Evolutionary conservation across 1,284 basidiomycete species (phyloP).

Genomic region (Ceratobasidium sp.): DNA sequence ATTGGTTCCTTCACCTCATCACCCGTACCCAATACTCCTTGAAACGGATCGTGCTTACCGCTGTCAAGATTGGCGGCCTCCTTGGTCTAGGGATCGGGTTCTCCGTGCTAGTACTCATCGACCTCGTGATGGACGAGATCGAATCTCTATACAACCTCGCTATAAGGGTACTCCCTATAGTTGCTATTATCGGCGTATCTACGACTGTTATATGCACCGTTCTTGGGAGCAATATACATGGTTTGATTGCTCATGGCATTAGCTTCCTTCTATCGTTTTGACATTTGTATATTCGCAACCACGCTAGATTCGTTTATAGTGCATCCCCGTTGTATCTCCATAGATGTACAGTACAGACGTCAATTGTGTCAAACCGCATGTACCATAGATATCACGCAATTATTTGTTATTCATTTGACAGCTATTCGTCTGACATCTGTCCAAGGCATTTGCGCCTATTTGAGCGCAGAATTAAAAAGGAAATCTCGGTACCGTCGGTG

Average conservation of each 20-base stretch:
- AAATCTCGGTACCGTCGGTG: constrained; percentile 33
- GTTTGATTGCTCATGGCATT: not conserved
- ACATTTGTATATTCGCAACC: not conserved
- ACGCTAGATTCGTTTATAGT: not conserved
- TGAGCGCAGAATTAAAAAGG: not conserved
- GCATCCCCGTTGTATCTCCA: not conserved
- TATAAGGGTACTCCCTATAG: not conserved
- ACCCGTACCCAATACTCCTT: constrained; percentile 11
- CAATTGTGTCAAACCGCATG: not conserved
- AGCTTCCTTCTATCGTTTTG: not conserved
- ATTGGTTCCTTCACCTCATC: constrained; percentile 4
- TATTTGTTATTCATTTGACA: not conserved
- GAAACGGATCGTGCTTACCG: not conserved
- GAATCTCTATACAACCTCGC: not conserved
- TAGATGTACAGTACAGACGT: not conserved
- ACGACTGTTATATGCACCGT: not conserved
- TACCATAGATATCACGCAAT: constrained; percentile 9
- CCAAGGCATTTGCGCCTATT: not conserved
- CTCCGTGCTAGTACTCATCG: not conserved
- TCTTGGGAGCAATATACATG: constrained; percentile 1
- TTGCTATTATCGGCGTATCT: not conserved
- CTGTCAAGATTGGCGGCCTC: not conserved
- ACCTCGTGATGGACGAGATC: not conserved
- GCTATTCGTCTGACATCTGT: not conserved
- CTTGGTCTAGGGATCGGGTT: constrained; percentile 1